Conservation (phyloP, 2,329 filamentous ascomycete species). For the Arthrobotrys entomopaga region DNA sequence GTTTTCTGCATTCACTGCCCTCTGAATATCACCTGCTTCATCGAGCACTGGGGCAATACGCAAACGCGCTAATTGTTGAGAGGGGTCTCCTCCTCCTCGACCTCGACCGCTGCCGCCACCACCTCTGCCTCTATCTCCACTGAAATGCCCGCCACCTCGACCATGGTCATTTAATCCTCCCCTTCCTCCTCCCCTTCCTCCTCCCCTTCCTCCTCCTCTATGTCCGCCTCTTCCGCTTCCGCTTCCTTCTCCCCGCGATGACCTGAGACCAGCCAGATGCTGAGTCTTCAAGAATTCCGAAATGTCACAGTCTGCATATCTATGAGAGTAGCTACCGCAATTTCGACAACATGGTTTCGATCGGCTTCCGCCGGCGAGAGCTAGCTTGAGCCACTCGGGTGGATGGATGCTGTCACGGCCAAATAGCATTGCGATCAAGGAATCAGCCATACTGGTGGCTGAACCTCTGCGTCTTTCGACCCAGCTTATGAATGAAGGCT, state of each 20-base stretch:
- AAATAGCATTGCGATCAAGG: conserved; percentile 16
- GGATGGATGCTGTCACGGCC: conserved; percentile 6
- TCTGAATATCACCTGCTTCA: neutral
- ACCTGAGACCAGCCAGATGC: neutral
- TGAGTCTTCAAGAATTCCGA: neutral
- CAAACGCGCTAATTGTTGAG: no score
- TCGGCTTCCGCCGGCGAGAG: conserved; percentile 41
- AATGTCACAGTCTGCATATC: conserved; percentile 15
- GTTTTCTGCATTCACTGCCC: neutral
- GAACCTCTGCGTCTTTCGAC: no score
- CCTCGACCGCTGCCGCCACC: conserved; percentile 53
- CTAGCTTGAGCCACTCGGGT: conserved; percentile 40
- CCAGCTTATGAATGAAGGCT: no score
- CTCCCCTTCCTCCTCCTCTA: conserved; percentile 56
- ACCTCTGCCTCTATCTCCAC: conserved; percentile 56
- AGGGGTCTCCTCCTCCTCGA: conserved; percentile 4
- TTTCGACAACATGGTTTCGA: conserved; percentile 36
- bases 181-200: conserved; percentile 45
- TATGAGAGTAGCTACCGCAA: conserved; percentile 42
- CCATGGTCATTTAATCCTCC: neutral
- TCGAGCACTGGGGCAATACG: neutral
- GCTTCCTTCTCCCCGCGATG: neutral
- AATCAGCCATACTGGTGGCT: conserved; percentile 17
- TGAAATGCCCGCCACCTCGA: neutral
- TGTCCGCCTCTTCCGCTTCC: conserved; percentile 57